Evolutionary conservation across 1,139 yeast species (phyloP).

Genomic region (Yamadazyma sp.): DNA sequence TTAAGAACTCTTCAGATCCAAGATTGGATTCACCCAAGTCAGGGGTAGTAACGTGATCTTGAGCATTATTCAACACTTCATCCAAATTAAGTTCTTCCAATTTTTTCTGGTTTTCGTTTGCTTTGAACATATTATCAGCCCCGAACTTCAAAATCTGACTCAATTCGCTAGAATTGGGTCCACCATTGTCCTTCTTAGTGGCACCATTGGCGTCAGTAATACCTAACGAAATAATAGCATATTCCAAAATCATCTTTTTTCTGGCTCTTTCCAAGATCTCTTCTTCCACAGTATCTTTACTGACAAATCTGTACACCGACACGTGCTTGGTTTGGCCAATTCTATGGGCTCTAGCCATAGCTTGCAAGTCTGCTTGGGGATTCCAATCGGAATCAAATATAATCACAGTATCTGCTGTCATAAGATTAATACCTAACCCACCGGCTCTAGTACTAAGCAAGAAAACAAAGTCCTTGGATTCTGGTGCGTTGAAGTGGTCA

Average conservation of each 20-base stretch:
- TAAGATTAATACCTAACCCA: conserved; percentile 94
- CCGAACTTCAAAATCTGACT: conserved; percentile 95
- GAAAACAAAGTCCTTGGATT: conserved; percentile 88
- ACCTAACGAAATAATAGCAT: conserved; percentile 95
- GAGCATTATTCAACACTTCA: conserved; percentile 95
- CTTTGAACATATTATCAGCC: conserved; percentile 97
- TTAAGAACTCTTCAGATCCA: conserved; percentile 97
- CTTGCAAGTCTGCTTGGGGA: conserved; percentile 97
- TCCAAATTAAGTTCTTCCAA: conserved; percentile 93
- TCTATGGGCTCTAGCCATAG: conserved; percentile 99
- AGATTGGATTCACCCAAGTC: conserved; percentile 94
- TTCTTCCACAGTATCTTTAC: conserved; percentile 97
- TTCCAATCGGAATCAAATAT: conserved; percentile 99
- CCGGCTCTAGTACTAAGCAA: conserved; percentile 96
- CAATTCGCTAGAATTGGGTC: conserved; percentile 82
- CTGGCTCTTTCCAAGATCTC: conserved; percentile 95
- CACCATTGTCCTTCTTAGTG: conserved; percentile 41
- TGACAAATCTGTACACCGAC: conserved; percentile 92
- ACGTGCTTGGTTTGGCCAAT: conserved; percentile 98
- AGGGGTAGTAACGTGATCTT: conserved; percentile 94
- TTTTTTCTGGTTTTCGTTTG: conserved; percentile 88
- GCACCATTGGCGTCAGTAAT: conserved; percentile 69
- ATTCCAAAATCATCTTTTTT: conserved; percentile 95
- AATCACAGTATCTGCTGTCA: conserved; percentile 98
- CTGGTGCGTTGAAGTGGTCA: conserved; percentile 95